Conservation (phyloP, 2,329 filamentous ascomycete genomes). For the Curvularia lunata region DNA sequence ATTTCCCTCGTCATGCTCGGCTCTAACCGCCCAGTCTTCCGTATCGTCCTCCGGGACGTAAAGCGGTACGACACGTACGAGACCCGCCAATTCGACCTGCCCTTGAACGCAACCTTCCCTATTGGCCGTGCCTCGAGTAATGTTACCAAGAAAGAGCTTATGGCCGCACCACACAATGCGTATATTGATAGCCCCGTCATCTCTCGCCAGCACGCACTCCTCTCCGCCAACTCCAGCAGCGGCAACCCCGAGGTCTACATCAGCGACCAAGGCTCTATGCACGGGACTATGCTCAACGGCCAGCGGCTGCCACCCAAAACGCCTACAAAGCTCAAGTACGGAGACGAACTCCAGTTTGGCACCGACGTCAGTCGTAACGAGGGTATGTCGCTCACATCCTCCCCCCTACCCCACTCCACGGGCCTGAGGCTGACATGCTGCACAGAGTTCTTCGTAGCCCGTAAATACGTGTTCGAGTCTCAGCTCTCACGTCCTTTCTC, state of each 20-base stretch:
- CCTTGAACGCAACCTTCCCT: constrained; percentile 32
- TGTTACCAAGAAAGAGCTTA: constrained; percentile 49
- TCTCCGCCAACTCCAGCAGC: constrained; percentile 32
- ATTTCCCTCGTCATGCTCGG: constrained; percentile 1
- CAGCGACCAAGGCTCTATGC: constrained; percentile 65
- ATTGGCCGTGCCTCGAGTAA: constrained; percentile 55
- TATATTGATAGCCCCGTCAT: constrained; percentile 76
- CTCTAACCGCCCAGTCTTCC: constrained; percentile 30
- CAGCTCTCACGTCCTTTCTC: constrained; percentile 25
- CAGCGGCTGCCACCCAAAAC: constrained; percentile 31
- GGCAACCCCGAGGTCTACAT: constrained; percentile 52
- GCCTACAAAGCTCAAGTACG: constrained; percentile 34
- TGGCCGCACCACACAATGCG: constrained; percentile 60
- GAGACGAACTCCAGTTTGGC: constrained; percentile 48
- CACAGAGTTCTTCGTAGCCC: constrained; percentile 41
- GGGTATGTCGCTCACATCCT: constrained; percentile 29
- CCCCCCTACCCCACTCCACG: background rate
- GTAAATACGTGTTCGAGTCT: constrained; percentile 40
- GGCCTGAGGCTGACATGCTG: constrained; percentile 17
- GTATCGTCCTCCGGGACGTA: constrained; percentile 40
- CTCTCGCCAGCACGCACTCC: constrained; percentile 69
- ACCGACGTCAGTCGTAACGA: constrained; percentile 44
- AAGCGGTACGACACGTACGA: constrained; percentile 51
- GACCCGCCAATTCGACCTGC: constrained; percentile 41
- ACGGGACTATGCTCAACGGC: constrained; percentile 65